These are phyloP conservation scores for Coniochaeta sp. DNA, from an alignment of 2,329 filamentous ascomycete species.

Conservation along the genomic window DNA sequence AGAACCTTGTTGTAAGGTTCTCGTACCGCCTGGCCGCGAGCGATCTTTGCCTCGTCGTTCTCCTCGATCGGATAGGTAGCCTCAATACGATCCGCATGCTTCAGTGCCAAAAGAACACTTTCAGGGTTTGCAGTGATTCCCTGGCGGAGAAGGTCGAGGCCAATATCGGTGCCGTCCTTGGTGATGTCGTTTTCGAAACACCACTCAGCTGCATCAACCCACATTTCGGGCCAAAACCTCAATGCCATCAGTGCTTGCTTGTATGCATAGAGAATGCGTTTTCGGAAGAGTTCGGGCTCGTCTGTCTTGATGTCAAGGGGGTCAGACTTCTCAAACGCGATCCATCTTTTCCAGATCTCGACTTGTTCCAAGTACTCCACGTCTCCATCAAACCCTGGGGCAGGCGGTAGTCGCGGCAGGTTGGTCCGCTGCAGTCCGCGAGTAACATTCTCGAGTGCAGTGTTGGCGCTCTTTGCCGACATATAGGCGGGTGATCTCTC, in stretches of 20 bases:
- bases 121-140: constrained; percentile 89
- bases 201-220: constrained; percentile 92
- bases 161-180: constrained; percentile 52
- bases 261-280: constrained; percentile 82
- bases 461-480: constrained; percentile 87
- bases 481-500: constrained; percentile 91
- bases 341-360: constrained; percentile 87
- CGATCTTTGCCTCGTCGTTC: constrained; percentile 63
- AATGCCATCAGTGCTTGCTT: constrained; percentile 90
- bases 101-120: constrained; percentile 83
- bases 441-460: constrained; percentile 83
- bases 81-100: constrained; percentile 82
- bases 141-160: constrained; percentile 70
- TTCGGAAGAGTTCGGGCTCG: constrained; percentile 65
- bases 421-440: constrained; percentile 68
- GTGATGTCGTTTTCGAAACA: constrained; percentile 70
- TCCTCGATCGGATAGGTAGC: constrained; percentile 70
- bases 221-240: constrained; percentile 91
- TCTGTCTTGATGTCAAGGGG: constrained; percentile 80
- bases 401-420: constrained; percentile 73
- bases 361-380: constrained; percentile 79
- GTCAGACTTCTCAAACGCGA: constrained; percentile 91
- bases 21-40: constrained; percentile 70
- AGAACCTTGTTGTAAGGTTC: constrained; percentile 79
- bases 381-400: constrained; percentile 79